Evolutionary conservation across 2,329 filamentous ascomycete species (phyloP).

Genomic region (Mollisiaceae sp.): DNA sequence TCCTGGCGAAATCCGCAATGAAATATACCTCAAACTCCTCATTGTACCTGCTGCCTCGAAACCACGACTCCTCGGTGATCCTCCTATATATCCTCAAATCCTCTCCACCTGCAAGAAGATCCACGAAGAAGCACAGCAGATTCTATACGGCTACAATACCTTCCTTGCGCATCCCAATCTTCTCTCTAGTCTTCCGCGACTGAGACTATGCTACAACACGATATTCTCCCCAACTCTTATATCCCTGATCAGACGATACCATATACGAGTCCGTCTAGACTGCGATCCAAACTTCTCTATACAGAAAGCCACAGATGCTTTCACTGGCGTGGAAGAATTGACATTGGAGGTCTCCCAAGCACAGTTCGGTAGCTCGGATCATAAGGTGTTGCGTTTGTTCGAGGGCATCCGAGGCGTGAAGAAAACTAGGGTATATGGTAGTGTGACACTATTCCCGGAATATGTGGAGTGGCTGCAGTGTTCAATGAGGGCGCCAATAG

Average conservation of each 20-base stretch:
- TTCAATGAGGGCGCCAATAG: constrained; percentile 33
- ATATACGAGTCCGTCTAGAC: constrained; percentile 53
- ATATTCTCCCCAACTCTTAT: constrained; percentile 43
- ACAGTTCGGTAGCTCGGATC: constrained; percentile 49
- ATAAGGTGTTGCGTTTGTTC: constrained; percentile 50
- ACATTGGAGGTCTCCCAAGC: constrained; percentile 56
- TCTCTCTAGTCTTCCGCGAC: constrained; percentile 50
- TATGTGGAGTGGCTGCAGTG: constrained; percentile 39
- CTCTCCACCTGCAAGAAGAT: constrained; percentile 32
- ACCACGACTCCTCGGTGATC: constrained; percentile 27
- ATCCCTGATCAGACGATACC: constrained; percentile 49
- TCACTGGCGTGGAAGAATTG: constrained; percentile 51
- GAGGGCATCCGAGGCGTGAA: constrained; percentile 51
- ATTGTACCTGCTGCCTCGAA: constrained; percentile 33
- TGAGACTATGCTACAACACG: constrained; percentile 44
- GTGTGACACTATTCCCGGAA: constrained; percentile 34
- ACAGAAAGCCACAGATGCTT: constrained; percentile 47
- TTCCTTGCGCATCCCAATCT: constrained; percentile 56
- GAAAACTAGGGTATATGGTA: constrained; percentile 46
- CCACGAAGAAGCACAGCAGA: constrained; percentile 40
- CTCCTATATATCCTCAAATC: constrained; percentile 42
- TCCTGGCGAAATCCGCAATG: constrained; percentile 64
- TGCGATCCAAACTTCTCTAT: constrained; percentile 52
- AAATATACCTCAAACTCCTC: constrained; percentile 53
- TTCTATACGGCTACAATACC: constrained; percentile 55